Evolutionary conservation across 352 stramenopile species (phyloP).

Genomic region (Phytopythium helicoides): DNA sequence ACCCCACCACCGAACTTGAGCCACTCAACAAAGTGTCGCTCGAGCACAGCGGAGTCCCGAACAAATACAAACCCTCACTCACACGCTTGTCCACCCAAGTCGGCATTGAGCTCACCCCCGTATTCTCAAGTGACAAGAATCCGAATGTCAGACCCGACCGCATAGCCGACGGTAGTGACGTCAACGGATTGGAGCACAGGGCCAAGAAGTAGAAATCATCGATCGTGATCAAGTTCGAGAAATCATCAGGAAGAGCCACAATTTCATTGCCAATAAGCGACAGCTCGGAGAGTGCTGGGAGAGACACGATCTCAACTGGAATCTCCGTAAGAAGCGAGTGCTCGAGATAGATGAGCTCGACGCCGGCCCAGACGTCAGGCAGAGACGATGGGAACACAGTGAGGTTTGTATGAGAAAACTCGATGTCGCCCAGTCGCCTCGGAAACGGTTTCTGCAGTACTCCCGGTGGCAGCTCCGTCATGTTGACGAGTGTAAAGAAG

Average conservation of each 20-base stretch:
- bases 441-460: slow-evolving; percentile 29
- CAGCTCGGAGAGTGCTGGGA: slow-evolving; percentile 20
- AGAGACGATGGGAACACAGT: slow-evolving; percentile 25
- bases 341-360: slow-evolving; percentile 28
- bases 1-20: no score
- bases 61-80: no score
- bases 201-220: slow-evolving; percentile 23
- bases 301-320: slow-evolving; percentile 13
- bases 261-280: slow-evolving; percentile 36
- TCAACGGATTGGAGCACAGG: slow-evolving; percentile 27
- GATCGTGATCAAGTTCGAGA: slow-evolving; percentile 7
- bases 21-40: no score
- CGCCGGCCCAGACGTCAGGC: slow-evolving; percentile 22
- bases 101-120: no score
- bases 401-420: slow-evolving; percentile 39
- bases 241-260: slow-evolving; percentile 13
- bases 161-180: slow-evolving; percentile 14
- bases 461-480: slow-evolving; percentile 36
- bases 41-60: no score
- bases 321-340: slow-evolving; percentile 24
- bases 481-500: slow-evolving; percentile 37
- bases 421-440: slow-evolving; percentile 35
- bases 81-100: no score
- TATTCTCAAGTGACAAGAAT: slow-evolving; percentile 29
- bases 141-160: slow-evolving; percentile 15